A percentile compares a stretch with the other conserved stretches of the same genome.
Conservation (phyloP, 805 yeast species). For the Starmerella roubikii region DNA sequence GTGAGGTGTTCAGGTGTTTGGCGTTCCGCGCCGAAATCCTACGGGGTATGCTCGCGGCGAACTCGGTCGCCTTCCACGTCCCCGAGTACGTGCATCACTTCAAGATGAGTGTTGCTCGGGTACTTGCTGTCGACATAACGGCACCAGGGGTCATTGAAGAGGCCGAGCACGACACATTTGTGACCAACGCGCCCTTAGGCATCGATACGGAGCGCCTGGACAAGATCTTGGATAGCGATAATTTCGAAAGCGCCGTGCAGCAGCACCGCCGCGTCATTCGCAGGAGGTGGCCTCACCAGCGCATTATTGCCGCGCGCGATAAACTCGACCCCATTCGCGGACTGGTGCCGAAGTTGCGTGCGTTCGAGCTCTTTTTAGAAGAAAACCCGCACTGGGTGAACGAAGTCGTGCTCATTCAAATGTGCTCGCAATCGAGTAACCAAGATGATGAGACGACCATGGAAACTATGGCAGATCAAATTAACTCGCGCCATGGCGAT, state of each 20-base stretch:
- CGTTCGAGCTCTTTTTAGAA: slow-evolving; percentile 66
- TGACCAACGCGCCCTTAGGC: slow-evolving; percentile 30
- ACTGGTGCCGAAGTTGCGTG: slow-evolving; percentile 69
- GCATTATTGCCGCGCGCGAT: slow-evolving; percentile 73
- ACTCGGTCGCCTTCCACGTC: slow-evolving; percentile 78
- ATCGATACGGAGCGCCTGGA: slow-evolving; percentile 35
- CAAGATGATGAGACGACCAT: slow-evolving; percentile 31
- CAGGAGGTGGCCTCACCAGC: slow-evolving; percentile 62
- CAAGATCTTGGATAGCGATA: slow-evolving; percentile 32
- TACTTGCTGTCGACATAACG: slow-evolving; percentile 66
- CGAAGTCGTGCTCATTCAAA: slow-evolving; percentile 65
- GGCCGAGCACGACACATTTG: slow-evolving; percentile 28
- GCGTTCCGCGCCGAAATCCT: slow-evolving; percentile 72
- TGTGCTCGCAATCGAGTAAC: slow-evolving; percentile 41
- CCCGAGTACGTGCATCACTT: slow-evolving; percentile 90
- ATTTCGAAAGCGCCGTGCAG: slow-evolving; percentile 30
- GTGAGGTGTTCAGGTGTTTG: slow-evolving; percentile 86
- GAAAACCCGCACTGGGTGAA: slow-evolving; percentile 59
- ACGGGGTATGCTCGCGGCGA: slow-evolving; percentile 79
- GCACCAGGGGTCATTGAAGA: slow-evolving; percentile 75
- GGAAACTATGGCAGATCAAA: slow-evolving; percentile 70
- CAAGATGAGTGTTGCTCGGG: slow-evolving; percentile 73
- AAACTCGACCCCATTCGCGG: slow-evolving; percentile 82
- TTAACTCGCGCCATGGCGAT: slow-evolving; percentile 57
- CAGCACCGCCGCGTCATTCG: slow-evolving; percentile 42